Conservation (phyloP, 2,329 filamentous ascomycete genomes). For the Fusarium domesticum region DNA sequence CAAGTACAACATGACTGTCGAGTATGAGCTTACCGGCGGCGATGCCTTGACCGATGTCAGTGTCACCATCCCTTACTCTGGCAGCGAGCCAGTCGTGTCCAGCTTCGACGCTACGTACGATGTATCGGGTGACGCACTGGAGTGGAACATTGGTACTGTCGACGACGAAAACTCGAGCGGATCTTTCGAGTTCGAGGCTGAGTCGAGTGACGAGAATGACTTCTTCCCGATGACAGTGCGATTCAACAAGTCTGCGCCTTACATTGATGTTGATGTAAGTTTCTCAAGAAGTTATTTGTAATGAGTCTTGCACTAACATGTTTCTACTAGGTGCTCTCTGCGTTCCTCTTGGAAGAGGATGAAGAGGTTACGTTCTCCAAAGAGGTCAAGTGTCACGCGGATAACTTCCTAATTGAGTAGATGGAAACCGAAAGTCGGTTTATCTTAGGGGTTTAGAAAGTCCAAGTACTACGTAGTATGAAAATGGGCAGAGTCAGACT, state of each 20-base stretch:
- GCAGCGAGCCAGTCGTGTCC: constrained; percentile 80
- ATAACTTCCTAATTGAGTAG: constrained; percentile 75
- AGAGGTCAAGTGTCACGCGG: constrained; percentile 73
- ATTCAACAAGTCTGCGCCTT: constrained; percentile 83
- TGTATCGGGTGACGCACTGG: constrained; percentile 85
- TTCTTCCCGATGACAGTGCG: constrained; percentile 97
- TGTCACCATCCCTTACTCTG: constrained; percentile 82
- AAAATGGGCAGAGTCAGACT: constrained; percentile 13
- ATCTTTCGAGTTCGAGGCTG: constrained; percentile 92
- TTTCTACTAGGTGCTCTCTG: constrained; percentile 57
- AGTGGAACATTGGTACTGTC: constrained; percentile 89
- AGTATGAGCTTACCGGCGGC: constrained; percentile 86
- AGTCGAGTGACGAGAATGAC: constrained; percentile 82
- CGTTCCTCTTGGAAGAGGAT: constrained; percentile 69
- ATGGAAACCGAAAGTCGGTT: constrained; percentile 23
- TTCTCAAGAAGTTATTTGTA: neutral
- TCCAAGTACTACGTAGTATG: constrained; percentile 11
- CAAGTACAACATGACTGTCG: constrained; percentile 86
- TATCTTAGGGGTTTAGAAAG: constrained; percentile 9
- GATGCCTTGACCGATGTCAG: constrained; percentile 79
- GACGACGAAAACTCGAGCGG: constrained; percentile 79
- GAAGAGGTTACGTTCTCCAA: constrained; percentile 81
- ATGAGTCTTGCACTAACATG: constrained; percentile 5
- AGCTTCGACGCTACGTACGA: constrained; percentile 95
- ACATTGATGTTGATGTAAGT: constrained; percentile 91